A percentile compares a stretch with the other conserved stretches of the same genome.
Evolutionary conservation across 495 filamentous ascomycete species (phyloP).

Genomic region (Annulohypoxylon nitens): DNA sequence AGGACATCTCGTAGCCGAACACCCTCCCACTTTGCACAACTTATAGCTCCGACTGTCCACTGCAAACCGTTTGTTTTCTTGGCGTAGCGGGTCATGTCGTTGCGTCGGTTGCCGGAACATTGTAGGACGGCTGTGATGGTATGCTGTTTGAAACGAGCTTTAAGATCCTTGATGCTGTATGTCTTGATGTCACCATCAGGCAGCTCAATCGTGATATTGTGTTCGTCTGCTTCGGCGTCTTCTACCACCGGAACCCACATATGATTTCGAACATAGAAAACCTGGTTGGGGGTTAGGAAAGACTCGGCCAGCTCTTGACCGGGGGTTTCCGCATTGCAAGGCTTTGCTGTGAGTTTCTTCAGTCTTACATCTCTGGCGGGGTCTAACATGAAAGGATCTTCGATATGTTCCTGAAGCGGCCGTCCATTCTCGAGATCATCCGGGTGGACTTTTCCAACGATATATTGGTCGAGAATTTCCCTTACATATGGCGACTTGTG

Average conservation of each 20-base stretch:
- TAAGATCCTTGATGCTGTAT: slow-evolving; percentile 68
- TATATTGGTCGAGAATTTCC: slow-evolving; percentile 68
- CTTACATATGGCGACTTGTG: slow-evolving; percentile 69
- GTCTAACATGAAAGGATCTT: slow-evolving; percentile 69
- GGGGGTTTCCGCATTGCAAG: slow-evolving; percentile 71
- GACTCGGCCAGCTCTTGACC: slow-evolving; percentile 55
- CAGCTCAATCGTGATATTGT: slow-evolving; percentile 67
- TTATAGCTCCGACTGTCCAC: slow-evolving; percentile 70
- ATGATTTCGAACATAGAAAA: slow-evolving; percentile 74
- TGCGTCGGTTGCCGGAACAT: slow-evolving; percentile 73
- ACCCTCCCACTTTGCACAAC: slow-evolving; percentile 73
- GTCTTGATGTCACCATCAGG: slow-evolving; percentile 63
- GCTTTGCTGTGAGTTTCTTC: slow-evolving; percentile 61
- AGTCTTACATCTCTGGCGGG: slow-evolving; percentile 64
- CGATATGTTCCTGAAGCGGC: slow-evolving; percentile 59
- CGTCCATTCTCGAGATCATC: slow-evolving; percentile 65
- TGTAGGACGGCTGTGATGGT: slow-evolving; percentile 70
- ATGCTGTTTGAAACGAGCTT: slow-evolving; percentile 63
- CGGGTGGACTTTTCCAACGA: slow-evolving; percentile 65
- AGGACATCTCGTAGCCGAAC: slow-evolving; percentile 70
- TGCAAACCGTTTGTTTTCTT: slow-evolving; percentile 69
- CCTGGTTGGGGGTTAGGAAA: slow-evolving; percentile 66
- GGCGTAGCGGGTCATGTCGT: slow-evolving; percentile 69
- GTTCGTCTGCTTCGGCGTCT: slow-evolving; percentile 55
- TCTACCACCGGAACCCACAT: slow-evolving; percentile 70